Base-by-base conservation (phyloP, 1,139 yeast species). In the Geotrichum reessii region DNA sequence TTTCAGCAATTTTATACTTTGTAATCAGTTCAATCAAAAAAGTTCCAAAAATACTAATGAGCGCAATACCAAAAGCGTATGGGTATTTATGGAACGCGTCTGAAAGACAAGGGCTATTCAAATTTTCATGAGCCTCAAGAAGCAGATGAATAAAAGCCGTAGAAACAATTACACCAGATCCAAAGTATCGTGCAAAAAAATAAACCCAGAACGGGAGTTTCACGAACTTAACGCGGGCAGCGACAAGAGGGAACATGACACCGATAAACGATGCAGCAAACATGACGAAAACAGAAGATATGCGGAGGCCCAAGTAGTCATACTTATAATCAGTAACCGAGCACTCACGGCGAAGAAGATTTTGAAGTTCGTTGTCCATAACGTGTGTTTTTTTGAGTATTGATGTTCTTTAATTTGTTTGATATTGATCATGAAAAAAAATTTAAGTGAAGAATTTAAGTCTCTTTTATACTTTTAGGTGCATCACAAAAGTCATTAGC, bases 121-220 rank as follows among this genome's bases (percentile, higher is more conserved):
- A 74, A 1, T 78, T 75, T 46, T 82, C 85, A 64, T 79, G 75
- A 2, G 96, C 95, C 0, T 96, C 96, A 65, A 85, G 84, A 66
- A 91, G 76, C 63, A 91, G 76, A 74, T 91, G 97, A 59, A 91
- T 85, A 67, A 89, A 86, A 0, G 96, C 92, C 1, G 97, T 91
- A 1, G 96, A 93, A 11, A 90, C 78, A 68, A 91, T 91, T 53
- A 91, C 97, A 55, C 97, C 97, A 0, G 96, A 86, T 61, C 97
- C 97, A 71, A 91, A 90, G 75, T 81, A 88, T 67, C 87, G 87
- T 58, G 91, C 87, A 53, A 85, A 74, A 67, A 87, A 82, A 68
- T 83, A 89, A 58, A 85, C 80, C 52, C 83, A 79, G 22, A 76
- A 68, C 2, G 86, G 91, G 63, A 85, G 66, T 58, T 77, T 74